A percentile compares a stretch with the other conserved stretches of the same genome.
These are phyloP conservation scores for Microbotryomycetes sp. DNA, from an alignment of 1,284 basidiomycete species.

Conservation along the genomic window DNA sequence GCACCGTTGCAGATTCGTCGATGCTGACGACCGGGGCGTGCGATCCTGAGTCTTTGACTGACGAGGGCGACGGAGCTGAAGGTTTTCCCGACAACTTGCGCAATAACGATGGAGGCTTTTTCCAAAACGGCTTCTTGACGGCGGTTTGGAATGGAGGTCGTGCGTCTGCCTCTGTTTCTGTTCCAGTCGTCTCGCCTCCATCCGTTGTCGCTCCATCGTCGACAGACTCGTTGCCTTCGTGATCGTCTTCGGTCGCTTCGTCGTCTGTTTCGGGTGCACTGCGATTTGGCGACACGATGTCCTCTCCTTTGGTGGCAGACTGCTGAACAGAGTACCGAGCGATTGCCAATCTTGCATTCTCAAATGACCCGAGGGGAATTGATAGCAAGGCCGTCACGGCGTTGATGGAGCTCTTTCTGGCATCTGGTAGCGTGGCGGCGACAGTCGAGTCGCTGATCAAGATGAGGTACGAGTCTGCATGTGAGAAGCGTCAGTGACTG, in stretches of 20 bases:
- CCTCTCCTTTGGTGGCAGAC: constrained; percentile 49
- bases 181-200: constrained; percentile 45
- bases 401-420: constrained; percentile 10
- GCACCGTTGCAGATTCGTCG: neutral
- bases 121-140: constrained; percentile 21
- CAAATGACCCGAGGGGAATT: constrained; percentile 19
- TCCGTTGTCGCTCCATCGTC: constrained; percentile 55
- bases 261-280: constrained; percentile 55
- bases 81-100: neutral
- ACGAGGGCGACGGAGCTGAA: neutral
- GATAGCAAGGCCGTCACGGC: constrained; percentile 12
- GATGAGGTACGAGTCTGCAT: constrained; percentile 15
- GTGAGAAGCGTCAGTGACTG: constrained; percentile 39
- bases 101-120: neutral
- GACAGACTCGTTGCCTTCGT: constrained; percentile 51
- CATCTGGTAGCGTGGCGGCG: constrained; percentile 18
- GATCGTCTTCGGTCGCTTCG: constrained; percentile 45
- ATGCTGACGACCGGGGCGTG: neutral
- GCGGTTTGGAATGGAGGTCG: neutral
- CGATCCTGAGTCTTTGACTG: too few species aligned
- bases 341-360: constrained; percentile 5
- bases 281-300: constrained; percentile 38
- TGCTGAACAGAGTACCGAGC: constrained; percentile 47
- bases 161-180: constrained; percentile 12
- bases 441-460: constrained; percentile 12